Conservation (phyloP, 1,284 basidiomycete genomes). For the Sphaerobolus stellatus region DNA sequence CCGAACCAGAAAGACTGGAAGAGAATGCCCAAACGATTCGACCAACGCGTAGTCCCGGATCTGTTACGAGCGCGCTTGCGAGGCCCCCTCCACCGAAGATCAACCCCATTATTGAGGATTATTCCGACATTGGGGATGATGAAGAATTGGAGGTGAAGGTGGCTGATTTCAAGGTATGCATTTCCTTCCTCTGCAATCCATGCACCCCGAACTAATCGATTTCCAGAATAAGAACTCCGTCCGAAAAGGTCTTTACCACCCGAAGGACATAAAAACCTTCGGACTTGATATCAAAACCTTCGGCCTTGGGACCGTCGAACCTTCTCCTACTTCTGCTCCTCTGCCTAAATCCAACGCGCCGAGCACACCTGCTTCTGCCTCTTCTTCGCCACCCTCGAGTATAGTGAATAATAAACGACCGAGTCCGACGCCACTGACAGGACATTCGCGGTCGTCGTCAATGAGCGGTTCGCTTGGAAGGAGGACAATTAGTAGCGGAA, state of each 20-base stretch:
- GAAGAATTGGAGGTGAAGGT: constrained; percentile 72
- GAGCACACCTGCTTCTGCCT: constrained; percentile 64
- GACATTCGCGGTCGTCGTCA: constrained; percentile 52
- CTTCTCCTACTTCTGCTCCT: constrained; percentile 64
- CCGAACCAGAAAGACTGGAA: constrained; percentile 45
- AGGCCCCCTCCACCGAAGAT: constrained; percentile 60
- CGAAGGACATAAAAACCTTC: constrained; percentile 79
- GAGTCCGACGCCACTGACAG: constrained; percentile 20
- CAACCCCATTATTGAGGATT: constrained; percentile 78
- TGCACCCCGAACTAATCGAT: too few relatives aligned
- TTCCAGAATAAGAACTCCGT: constrained; percentile 69
- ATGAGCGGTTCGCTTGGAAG: constrained; percentile 64
- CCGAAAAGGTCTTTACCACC: constrained; percentile 78
- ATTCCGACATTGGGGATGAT: constrained; percentile 82
- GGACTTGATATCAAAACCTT: constrained; percentile 80
- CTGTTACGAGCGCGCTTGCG: constrained; percentile 47
- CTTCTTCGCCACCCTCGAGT: constrained; percentile 26
- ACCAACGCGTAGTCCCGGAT: constrained; percentile 59
- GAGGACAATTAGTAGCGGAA: constrained; percentile 45
- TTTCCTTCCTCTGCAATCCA: neutral
- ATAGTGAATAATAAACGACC: neutral
- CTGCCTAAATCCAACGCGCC: too few relatives aligned
- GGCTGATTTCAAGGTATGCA: constrained; percentile 71
- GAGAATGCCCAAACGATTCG: constrained; percentile 78
- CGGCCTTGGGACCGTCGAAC: constrained; percentile 47